Base-by-base conservation (phyloP, 208 protist genomes). In the Trypanosoma lewisi region DNA sequence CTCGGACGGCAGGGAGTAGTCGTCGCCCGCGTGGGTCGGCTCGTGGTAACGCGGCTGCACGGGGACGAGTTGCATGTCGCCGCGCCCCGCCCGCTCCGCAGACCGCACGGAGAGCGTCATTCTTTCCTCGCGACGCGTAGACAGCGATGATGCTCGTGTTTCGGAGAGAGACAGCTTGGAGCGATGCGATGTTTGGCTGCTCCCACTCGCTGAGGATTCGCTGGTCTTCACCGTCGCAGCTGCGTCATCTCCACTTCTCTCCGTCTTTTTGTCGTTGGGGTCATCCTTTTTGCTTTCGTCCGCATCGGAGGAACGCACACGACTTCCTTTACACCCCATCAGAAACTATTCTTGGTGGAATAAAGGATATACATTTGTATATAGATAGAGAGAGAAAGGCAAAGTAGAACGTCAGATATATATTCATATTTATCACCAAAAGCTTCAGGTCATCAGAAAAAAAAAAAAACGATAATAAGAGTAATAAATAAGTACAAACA, bases 271-370 rank as follows among this genome's bases (percentile, higher is more conserved):
- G 0, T 8, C 42, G 0, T 45, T 8, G 5, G 3, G 8, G 6
- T 19, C n/a, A 2, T 45, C 30, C 9, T 51, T 11, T 0, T 57
- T n/a, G n/a, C n/a, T 34, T 30, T 49, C 2, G 0, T 57, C 27
- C 27, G 4, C 12, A 30, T 6, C 37, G 5, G 31, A 2, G 27
- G 27, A 16, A 23, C 50, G 34, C 34, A 36, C 5, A 48, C 50
- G 27, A 41, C 62, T 67, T 52, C 14, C 37, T 23, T 42, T 42
- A 21, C 62, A 67, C 11, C 62, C 62, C 62, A 67, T 67, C 9
- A 27, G 27, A 33, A 14, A 4, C 48, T n/a, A 16, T 7, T 25
- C 7, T 27, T 11, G 14, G 36, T 16, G 9, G n/a, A 44, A 17
- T 44, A 17, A 44, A 12, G 7, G 39, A 17, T 4, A 12, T 19